phyloP scores from a whole-genome alignment of 768 basidiomycete species.

The Suillus clintonianus region DNA sequence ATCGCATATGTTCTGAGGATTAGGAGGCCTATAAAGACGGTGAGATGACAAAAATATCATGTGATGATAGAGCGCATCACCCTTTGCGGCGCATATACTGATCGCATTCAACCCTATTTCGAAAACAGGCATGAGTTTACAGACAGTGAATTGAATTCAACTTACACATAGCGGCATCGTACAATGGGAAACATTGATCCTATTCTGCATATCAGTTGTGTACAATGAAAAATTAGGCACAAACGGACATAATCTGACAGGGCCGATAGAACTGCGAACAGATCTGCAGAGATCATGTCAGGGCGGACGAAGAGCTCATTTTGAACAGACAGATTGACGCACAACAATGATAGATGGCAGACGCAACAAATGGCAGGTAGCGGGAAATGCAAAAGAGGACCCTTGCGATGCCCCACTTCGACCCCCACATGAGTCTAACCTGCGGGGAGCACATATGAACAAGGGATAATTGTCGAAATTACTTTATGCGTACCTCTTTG shows the following conservation, averaged over 20 bases:
- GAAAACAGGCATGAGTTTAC: not conserved
- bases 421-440: constrained; percentile 5
- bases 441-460: not conserved
- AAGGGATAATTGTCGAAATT: not conserved
- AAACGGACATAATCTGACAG: not conserved
- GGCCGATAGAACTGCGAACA: not conserved
- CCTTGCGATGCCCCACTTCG: constrained; percentile 1
- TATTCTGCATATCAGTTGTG: not conserved
- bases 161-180: constrained; percentile 1
- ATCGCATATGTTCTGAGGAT: constrained; percentile 9
- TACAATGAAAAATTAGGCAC: not conserved
- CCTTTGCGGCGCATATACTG: constrained; percentile 7
- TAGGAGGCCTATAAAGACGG: constrained; percentile 2
- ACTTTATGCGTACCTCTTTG: not conserved
- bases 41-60: not conserved
- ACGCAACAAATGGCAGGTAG: constrained; percentile 3
- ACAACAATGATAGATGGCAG: constrained; percentile 5
- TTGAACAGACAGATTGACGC: not conserved
- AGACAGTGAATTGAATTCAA: not conserved
- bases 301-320: not conserved
- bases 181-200: not conserved
- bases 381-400: constrained; percentile 4
- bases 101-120: constrained; percentile 3
- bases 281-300: not conserved
- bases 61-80: not conserved